Evolutionary conservation across 179 eudicot species (phyloP).

Genomic region (Monotropa hypopitys): DNA sequence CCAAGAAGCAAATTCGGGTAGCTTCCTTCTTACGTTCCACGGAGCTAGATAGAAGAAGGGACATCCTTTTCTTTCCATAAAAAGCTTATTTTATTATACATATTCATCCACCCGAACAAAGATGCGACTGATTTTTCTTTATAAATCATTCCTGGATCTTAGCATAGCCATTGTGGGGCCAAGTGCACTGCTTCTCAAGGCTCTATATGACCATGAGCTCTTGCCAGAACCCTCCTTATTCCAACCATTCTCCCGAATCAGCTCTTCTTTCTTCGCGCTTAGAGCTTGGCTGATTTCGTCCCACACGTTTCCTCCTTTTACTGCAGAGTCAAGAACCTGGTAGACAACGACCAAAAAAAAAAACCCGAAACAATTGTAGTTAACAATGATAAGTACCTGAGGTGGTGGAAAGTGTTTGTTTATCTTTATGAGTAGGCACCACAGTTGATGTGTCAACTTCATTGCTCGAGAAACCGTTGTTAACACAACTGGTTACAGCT

Average conservation of each 20-base stretch:
- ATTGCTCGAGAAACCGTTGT: conserved; percentile 11
- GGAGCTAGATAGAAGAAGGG: background rate
- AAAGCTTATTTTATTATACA: background rate
- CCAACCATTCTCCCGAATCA: conserved; percentile 35
- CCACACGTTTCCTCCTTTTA: conserved; percentile 36
- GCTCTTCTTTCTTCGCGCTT: conserved; percentile 43
- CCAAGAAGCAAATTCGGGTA: background rate
- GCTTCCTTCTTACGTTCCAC: background rate
- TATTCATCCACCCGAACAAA: conserved; percentile 6
- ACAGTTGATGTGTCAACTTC: conserved; percentile 17
- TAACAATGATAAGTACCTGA: conserved; percentile 1
- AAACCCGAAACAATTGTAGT: background rate
- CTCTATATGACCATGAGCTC: conserved; percentile 55
- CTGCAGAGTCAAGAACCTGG: conserved; percentile 7
- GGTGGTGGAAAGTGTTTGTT: conserved; percentile 13
- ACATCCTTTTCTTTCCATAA: background rate
- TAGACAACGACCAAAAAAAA: background rate
- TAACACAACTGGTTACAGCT: conserved; percentile 9
- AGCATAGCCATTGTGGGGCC: conserved; percentile 64
- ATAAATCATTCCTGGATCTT: conserved; percentile 41
- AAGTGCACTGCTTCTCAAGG: conserved; percentile 45
- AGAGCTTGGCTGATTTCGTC: conserved; percentile 44
- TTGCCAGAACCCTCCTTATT: conserved; percentile 23
- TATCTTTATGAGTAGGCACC: conserved; percentile 12
- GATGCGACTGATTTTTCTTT: conserved; percentile 1